Conservation (phyloP, 176 grass and related monocot species). For the Rhipidocladum racemiflorum region DNA sequence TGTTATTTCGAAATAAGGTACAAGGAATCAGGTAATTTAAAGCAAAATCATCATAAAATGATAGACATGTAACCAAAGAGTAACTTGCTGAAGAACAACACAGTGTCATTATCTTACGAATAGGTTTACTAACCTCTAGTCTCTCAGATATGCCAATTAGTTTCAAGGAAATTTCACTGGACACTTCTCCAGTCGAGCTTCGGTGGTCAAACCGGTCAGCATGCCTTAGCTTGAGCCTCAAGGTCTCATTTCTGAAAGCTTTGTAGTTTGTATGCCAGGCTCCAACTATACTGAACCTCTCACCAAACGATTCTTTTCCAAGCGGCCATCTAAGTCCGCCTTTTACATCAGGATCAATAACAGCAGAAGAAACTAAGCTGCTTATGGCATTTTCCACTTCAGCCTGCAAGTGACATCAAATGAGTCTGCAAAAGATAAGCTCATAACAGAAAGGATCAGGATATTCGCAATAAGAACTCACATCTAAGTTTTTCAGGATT, state of each 20-base stretch:
- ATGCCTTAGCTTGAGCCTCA: conserved; percentile 51
- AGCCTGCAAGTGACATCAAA: conserved; percentile 43
- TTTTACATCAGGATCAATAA: conserved; percentile 66
- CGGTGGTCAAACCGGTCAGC: conserved; percentile 53
- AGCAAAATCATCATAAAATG: background rate
- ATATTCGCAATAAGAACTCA: conserved; percentile 32
- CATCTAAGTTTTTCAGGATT: conserved; percentile 49
- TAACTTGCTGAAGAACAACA: conserved; percentile 4
- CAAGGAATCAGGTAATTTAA: background rate
- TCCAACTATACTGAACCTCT: conserved; percentile 46
- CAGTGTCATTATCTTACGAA: background rate
- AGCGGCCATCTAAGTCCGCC: conserved; percentile 75
- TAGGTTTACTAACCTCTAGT: conserved; percentile 52
- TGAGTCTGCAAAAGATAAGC: background rate
- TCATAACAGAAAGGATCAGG: conserved; percentile 4
- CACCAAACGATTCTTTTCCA: conserved; percentile 52
- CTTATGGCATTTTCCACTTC: conserved; percentile 49
- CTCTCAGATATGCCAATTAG: conserved; percentile 32
- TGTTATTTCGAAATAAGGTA: background rate
- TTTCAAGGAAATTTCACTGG: conserved; percentile 63
- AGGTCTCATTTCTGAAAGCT: conserved; percentile 45
- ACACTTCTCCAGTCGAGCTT: conserved; percentile 50
- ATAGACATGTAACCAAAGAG: background rate
- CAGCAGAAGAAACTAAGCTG: conserved; percentile 49
- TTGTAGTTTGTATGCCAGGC: conserved; percentile 50